Evolutionary conservation across 2,329 filamentous ascomycete genomes (phyloP).

Genomic region (Ambrosiella beaveri): DNA sequence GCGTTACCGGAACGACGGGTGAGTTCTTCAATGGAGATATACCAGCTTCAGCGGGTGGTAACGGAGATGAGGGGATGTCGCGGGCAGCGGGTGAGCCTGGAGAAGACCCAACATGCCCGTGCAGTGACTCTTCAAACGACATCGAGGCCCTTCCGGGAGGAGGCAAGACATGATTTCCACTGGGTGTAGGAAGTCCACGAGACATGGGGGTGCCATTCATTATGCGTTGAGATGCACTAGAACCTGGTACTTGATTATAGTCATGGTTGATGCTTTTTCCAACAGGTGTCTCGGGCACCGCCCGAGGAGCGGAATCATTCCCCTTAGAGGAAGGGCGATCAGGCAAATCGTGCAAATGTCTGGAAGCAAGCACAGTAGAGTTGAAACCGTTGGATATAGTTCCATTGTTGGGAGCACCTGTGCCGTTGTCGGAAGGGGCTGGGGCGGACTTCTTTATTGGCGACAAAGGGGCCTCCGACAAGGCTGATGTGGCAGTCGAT

Average conservation of each 20-base stretch:
- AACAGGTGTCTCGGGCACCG: conserved; percentile 6
- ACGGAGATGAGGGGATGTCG: conserved; percentile 11
- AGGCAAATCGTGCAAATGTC: conserved; percentile 4
- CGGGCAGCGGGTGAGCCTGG: conserved; percentile 4
- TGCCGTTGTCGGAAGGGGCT: conserved; percentile 6
- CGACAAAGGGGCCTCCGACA: conserved; percentile 1
- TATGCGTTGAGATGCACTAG: conserved; percentile 5
- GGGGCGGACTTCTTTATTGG: conserved; percentile 15
- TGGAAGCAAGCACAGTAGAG: conserved; percentile 6
- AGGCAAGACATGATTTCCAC: conserved; percentile 9
- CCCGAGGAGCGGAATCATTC: background rate
- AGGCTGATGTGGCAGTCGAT: background rate
- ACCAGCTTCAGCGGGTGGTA: conserved; percentile 26
- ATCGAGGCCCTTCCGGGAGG: conserved; percentile 9
- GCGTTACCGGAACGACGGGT: conserved; percentile 21
- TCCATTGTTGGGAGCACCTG: background rate
- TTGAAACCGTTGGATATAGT: conserved; percentile 1
- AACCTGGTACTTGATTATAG: background rate
- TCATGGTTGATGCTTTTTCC: conserved; percentile 1
- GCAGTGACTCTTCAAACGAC: conserved; percentile 12
- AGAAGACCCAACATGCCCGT: conserved; percentile 7
- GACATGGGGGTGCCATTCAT: conserved; percentile 10
- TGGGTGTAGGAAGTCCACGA: conserved; percentile 11
- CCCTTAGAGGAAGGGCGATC: background rate
- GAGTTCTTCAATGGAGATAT: conserved; percentile 37